Base-by-base conservation (phyloP, 1,139 yeast genomes). In the Spathaspora sp. region DNA sequence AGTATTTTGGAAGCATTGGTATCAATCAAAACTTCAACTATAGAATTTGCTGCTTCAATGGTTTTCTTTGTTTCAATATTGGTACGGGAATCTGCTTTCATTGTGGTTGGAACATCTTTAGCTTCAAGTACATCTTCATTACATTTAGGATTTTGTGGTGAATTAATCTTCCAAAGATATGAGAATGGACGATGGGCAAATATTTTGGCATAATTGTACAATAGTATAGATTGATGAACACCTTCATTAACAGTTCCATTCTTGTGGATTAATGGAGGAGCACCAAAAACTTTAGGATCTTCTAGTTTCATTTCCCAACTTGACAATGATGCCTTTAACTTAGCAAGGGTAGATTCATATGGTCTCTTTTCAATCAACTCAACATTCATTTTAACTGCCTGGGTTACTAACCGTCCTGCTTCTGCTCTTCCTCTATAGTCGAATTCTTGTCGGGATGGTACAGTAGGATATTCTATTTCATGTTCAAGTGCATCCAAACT, bases 111-210 rank as follows among this genome's bases (percentile, higher is more conserved):
- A 25, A 50, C 34, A 33, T 53, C 51, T 10, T 41, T 48, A 2
- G 47, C 46, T 38, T 53, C 51, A 9, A 51, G 41, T 5, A 51
- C 43, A 9, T 51, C 53, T 20, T 49, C 56, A 36, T 43, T 48
- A 34, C 77, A 72, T 49, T 63, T 63, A 13, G 78, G 70, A 45
- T 68, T 65, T 47, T 68, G 72, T 3, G 80, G 76, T 8, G 62
- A 52, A 49, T 74, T 76, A 2, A 76, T 68, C 53, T 76, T 70
- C 80, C 80, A 77, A 4, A 77, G 60, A 51, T 68, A 74, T 3
- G 80, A 75, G 46, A 76, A 69, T 2, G 81, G 82, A 46, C 81
- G 59, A 54, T 76, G 80, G 2, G 77, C 75, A 52, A 76, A 76
- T 11, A 77, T 75, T 50, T 71, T 73, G 2, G 81, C 80, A 56